Evolutionary conservation across 192 early-diverging fungal genomes (phyloP), one percentile per base, ranked within the genome.

Genomic region (Gaertneriomyces semiglobifer): DNA sequence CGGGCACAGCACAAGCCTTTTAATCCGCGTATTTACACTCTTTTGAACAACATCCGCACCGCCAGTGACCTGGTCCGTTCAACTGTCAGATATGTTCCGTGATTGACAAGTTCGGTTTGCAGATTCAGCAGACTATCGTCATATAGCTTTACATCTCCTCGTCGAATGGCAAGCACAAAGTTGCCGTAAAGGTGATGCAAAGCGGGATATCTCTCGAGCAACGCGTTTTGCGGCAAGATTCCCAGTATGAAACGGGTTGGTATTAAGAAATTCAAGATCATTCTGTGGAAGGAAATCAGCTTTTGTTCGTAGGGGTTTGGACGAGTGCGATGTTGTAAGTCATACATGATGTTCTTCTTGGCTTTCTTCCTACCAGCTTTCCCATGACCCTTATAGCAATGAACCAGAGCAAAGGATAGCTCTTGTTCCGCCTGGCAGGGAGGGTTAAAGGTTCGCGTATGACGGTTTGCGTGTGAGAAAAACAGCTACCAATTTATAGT

Each of bases 61-160:
- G 81, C 88, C 25, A 99, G 74, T 50, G 75, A 74, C 44, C 92
- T 76, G 16, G 86, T 83, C 11, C 86, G 70, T 66, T 98, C 96
- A 2, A 96, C 81, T 8, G 90, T 89, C 63, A 95, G 67, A 67
- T 87, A 98, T 4, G 88, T 89, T 11, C 91, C 91, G 44, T 84
- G 71, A 5, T 70, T 47, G 33, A 92, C 80, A 57, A 98, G 71
- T 8, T 67, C 63, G 33, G 76, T 59, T 74, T 93, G 88, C 40
- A 80, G 71, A 14, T 67, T 50, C 10, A 46, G 66, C 40, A 99
- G 64, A 0, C 75, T 64, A 43, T 78, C 72, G 60, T 96, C 93
- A 73, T 94, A 99, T 33, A 66, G 14, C 16, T 77, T 72, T 11
- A 99, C 62, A 65, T 95, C 81, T 7, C 96, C 96, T 1, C 69